Base-by-base conservation (phyloP, 768 basidiomycete species). In the Sarcodon sp. region DNA sequence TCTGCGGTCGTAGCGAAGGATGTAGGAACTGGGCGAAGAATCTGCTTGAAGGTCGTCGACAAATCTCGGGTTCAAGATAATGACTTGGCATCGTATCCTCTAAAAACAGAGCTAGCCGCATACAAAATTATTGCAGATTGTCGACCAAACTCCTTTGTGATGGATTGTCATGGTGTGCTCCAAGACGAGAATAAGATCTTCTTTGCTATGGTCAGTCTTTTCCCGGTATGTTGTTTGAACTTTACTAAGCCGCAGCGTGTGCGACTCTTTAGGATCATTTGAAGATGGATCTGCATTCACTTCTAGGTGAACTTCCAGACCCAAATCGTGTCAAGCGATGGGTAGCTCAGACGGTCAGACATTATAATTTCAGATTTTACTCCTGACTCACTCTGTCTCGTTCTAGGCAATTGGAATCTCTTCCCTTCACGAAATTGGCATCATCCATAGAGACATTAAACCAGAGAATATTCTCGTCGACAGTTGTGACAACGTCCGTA, bases 371-470 rank as follows among this genome's bases (percentile, higher is more conserved):
- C 33, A 35, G 49, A 31, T 49, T 43, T 35, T 43, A 45, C 44
- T 27, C 50, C 21, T 15, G 31, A 44, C 33, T 21, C 33, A 7
- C 35, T 34, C 50, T 50, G 49, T 39, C 36, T 12, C 6, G 8
- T 18, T 33, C 7, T 35, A 62, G 60, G 59, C 59, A 10, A 46
- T 60, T 15, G 61, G 61, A 15, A 55, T 61, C 18, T 54, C 59
- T 50, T 57, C 59, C 51, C 62, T 79, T 34, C 77, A 79, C 59
- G 64, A 63, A 31, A 72, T 72, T 56, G 64, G 71, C 34, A 77
- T 79, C 54, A 74, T 79, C 35, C 77, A 79, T 56, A 66, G 76
- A 13, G 76, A 77, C 60, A 64, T 79, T 53, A 79, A 77, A 64
- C 75, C 75, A 10, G 75, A 77, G 57, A 77, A 77, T 61, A 66